phyloP scores from a whole-genome alignment of 2,329 filamentous ascomycete species.

The Hirsutella rhossiliensis region DNA sequence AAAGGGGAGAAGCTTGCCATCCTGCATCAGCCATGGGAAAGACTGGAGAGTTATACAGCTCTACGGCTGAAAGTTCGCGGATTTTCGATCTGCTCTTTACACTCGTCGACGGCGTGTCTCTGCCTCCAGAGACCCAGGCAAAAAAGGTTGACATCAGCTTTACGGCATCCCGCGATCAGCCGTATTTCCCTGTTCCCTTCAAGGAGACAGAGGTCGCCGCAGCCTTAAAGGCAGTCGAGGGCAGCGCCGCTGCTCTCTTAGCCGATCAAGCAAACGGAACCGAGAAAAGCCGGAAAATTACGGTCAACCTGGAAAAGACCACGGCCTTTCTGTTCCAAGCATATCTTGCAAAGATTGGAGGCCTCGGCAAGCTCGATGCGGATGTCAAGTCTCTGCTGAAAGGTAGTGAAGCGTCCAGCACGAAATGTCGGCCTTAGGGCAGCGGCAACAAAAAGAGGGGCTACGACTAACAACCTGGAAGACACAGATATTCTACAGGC shows the following conservation, averaged over 20 bases:
- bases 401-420: no score
- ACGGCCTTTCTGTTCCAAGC: constrained; percentile 29
- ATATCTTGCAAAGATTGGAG: constrained; percentile 23
- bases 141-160: constrained; percentile 17
- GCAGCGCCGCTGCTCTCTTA: constrained; percentile 17
- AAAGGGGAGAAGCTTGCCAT: neutral
- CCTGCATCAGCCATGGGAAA: neutral
- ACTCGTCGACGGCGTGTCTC: constrained; percentile 14
- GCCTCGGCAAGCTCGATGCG: constrained; percentile 24
- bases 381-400: constrained; percentile 9
- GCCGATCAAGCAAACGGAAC: constrained; percentile 13
- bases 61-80: constrained; percentile 11
- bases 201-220: constrained; percentile 32
- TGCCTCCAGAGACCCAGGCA: constrained; percentile 15
- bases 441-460: neutral
- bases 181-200: constrained; percentile 34
- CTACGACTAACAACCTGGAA: constrained; percentile 15
- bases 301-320: constrained; percentile 24
- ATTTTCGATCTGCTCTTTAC: constrained; percentile 12
- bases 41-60: constrained; percentile 8
- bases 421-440: no score
- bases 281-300: constrained; percentile 10
- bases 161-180: constrained; percentile 19
- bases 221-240: constrained; percentile 32
- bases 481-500: constrained; percentile 61